Base-by-base conservation (phyloP, 2,329 filamentous ascomycete genomes). In the Cryphonectria radicalis region DNA sequence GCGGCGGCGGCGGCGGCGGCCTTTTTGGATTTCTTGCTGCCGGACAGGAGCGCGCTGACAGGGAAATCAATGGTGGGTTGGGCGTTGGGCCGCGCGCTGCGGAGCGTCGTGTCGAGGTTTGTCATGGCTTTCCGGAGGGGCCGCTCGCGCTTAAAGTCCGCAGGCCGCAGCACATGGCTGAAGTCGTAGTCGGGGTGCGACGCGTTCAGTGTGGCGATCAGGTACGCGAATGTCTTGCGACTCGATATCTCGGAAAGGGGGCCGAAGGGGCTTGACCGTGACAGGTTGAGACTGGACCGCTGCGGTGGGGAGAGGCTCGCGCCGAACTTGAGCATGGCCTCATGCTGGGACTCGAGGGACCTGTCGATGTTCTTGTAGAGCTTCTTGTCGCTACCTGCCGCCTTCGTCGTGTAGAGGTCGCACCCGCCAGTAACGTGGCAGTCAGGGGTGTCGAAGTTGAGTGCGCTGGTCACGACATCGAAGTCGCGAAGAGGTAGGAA, bases 131-230 rank as follows among this genome's bases (percentile, higher is more conserved):
- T 87, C 73, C 92, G 90, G 74, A 97, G 81, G 76, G 91, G 93
- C 72, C 91, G 88, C 84, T 98, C 95, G 74, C 92, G 91, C 76
- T 91, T 92, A 81, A 99, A 99, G 80, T 99, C 96, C 50, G 91
- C 89, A 0, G 96, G 95, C 53, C 95, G 91, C 71, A 98, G 85
- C 46, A 96, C 91, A 78, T 97, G 92, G 2, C 94, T 97, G 82
- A 99, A 99, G 81, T 99, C 96, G 81, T 99, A 98, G 82, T 99
- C 93, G 1, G 93, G 91, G 82, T 99, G 95, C 71, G 93, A 97
- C 6, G 96, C 96, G 79, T 99, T 99, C 50, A 99, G 86, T 0
- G 95, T 98, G 53, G 96, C 96, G 76, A 99, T 98, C 67, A 99
- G 84, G 80, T 98, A 98, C 62, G 96, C 95, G 81, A 97, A 98